Evolutionary conservation across 2,329 filamentous ascomycete genomes (phyloP), one percentile per base, ranked within the genome.

Genomic region (Atkinsonella hypoxylon): DNA sequence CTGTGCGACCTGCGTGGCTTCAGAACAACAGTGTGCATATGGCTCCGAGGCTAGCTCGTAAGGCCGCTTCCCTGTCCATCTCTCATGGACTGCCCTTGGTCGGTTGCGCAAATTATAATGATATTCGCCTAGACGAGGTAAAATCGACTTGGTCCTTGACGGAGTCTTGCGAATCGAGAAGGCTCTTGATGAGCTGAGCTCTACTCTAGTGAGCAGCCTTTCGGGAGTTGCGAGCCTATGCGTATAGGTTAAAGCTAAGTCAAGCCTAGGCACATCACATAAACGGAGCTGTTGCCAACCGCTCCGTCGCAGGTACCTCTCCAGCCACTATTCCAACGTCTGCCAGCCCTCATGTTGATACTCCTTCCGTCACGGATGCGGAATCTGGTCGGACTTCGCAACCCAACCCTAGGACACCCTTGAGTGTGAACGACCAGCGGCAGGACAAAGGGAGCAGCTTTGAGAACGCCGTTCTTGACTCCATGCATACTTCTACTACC

Each of bases 101-200:
- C 11, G 30, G 13, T 45, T 40, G 38, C 2, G 34, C 10, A 26
- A 22, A 22, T 22, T 10, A 45, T 48, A 12, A 51, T 30, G 26
- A 17, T 22, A 10, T 4, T 20, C 4, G 31, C 17, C 2, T 13
- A 51, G 51, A 30, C 48, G 73, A 52, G 72, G 72, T 31, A 77
- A 77, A 56, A 75, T 69, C 42, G 74, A 77, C 51, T 61, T 76
- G 45, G 75, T 77, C 20, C 66, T 77, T 2, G 73, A 76, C 51
- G 72, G 73, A 5, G 71, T 75, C 3, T 56, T 76, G 1, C 64
- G 74, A 13, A 68, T 76, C 18, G 74, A 77, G 55, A 68, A 63
- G 47, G 62, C 70, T 11, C 63, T 77, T 4, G 66, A 71, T 18
- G 69, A 75, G 51, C 65, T 76, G 53, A 70, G 68, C 48, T 60